Base-by-base conservation (phyloP, 495 filamentous ascomycete genomes). In the Neurospora sp. region DNA sequence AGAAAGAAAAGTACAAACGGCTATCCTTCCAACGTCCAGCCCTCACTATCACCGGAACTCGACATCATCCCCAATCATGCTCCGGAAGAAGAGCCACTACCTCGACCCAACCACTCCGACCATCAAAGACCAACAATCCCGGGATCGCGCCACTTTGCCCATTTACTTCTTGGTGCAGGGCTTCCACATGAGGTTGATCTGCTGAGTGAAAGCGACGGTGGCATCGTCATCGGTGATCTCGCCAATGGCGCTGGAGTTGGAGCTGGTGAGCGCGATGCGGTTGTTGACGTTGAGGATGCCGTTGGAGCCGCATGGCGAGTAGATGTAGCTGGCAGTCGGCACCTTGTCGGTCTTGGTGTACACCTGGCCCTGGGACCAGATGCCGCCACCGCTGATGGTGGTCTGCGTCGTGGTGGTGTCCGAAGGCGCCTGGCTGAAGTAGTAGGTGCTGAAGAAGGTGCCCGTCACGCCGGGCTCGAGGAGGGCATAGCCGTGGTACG, bases 271-370 rank as follows among this genome's bases (percentile, higher is more conserved):
- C 14, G 83, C 82, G 59, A 88, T 84, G 76, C 86, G 84, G 85
- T 88, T 88, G 83, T 88, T 88, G 80, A 88, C 80, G 82, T 87
- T 87, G 79, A 88, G 82, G 77, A 88, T 86, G 70, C 86, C 86
- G 73, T 73, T 84, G 78, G 81, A 83, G 75, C 87, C 86, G 81
- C 86, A 88, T 1, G 86, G 85, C 71, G 85, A 86, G 84, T 81
- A 89, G 82, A 89, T 84, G 79, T 82, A 79, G 71, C 85, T 83
- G 42, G 85, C 83, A 4, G 85, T 86, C 48, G 86, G 82, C 65
- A 88, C 76, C 73, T 78, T 78, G 77, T 89, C 86, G 70, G 83
- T 75, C 83, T 88, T 88, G 77, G 86, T 87, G 84, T 89, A 89
- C 68, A 88, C 85, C 77, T 88, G 80, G 73, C 84, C 86, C 69